Evolutionary conservation across 805 yeast species (phyloP).

Genomic region (Barnettozyma salicaria): DNA sequence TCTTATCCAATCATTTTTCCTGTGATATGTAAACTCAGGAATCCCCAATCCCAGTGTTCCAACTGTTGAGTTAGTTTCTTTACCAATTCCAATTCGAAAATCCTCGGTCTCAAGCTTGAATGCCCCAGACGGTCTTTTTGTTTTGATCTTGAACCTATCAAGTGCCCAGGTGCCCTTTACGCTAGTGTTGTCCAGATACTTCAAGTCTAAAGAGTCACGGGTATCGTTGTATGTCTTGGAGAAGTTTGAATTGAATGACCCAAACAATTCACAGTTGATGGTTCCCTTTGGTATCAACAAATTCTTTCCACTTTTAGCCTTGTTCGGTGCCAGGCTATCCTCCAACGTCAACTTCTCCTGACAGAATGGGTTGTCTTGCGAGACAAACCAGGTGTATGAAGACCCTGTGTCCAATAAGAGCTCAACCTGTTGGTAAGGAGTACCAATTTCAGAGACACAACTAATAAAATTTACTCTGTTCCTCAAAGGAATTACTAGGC

Average conservation of each 20-base stretch:
- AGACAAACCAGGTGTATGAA: slow-evolving; percentile 29
- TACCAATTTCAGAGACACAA: slow-evolving; percentile 12
- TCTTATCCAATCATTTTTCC: slow-evolving; percentile 1
- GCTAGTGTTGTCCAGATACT: slow-evolving; percentile 5
- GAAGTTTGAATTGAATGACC: slow-evolving; percentile 6
- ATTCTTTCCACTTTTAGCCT: background rate
- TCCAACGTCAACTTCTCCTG: background rate
- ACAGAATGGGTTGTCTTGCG: slow-evolving; percentile 18
- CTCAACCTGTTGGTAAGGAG: slow-evolving; percentile 23
- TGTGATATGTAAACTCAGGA: slow-evolving; percentile 9
- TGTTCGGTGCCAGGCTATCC: background rate
- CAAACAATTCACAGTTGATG: slow-evolving; percentile 8
- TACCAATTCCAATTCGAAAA: slow-evolving; percentile 28
- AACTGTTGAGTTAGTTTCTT: slow-evolving; percentile 27
- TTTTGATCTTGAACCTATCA: slow-evolving; percentile 10
- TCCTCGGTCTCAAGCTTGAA: background rate
- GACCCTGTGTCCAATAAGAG: slow-evolving; percentile 33
- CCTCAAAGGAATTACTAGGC: slow-evolving; percentile 8
- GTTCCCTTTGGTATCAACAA: slow-evolving; percentile 3
- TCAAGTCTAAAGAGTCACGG: background rate
- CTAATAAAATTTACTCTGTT: slow-evolving; percentile 11
- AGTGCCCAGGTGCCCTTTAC: slow-evolving; percentile 6
- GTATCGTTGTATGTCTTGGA: slow-evolving; percentile 4
- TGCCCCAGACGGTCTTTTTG: background rate
- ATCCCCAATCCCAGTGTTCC: slow-evolving; percentile 43